Percentiles rank a stretch among this genome's conserved stretches.
These are phyloP conservation scores for Elaeis guineensis DNA, from an alignment of 176 grass and related monocot genomes.

Conservation along the genomic window DNA sequence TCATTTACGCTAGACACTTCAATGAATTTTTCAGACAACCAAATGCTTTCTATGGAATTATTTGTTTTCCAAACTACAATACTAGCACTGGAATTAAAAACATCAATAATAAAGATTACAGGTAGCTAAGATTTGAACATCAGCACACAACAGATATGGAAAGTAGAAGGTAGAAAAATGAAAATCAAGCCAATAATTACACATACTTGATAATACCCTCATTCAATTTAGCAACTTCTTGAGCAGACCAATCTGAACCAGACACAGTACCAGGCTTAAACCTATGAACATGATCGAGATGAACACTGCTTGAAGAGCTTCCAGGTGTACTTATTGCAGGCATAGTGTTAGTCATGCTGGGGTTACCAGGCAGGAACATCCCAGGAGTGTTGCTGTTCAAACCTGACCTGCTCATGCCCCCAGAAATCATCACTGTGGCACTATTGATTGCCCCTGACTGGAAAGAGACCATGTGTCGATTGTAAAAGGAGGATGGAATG, in stretches of 20 bases:
- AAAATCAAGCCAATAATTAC: background rate
- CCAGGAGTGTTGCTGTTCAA: conserved; percentile 32
- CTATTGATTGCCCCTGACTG: conserved; percentile 35
- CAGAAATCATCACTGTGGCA: conserved; percentile 5
- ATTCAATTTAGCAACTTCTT: conserved; percentile 56
- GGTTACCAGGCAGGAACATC: conserved; percentile 32
- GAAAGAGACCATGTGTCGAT: conserved; percentile 80
- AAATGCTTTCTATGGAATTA: too few species aligned
- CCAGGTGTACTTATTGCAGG: conserved; percentile 33
- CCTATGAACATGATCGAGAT: conserved; percentile 25
- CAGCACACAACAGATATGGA: too few species aligned
- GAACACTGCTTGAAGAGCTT: conserved; percentile 42
- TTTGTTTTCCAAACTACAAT: too few species aligned
- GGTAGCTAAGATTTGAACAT: too few species aligned
- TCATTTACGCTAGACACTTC: too few species aligned
- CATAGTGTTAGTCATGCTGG: conserved; percentile 21
- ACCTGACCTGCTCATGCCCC: conserved; percentile 35
- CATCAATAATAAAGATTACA: too few species aligned
- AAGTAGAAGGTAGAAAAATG: background rate
- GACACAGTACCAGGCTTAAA: conserved; percentile 56
- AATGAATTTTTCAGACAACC: too few species aligned
- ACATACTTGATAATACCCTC: conserved; percentile 60
- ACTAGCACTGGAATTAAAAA: too few species aligned
- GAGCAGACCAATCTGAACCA: conserved; percentile 50
- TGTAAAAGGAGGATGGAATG: conserved; percentile 44